Evolutionary conservation across 129 eudicot species (phyloP).

Genomic region (Mikania micrantha): DNA sequence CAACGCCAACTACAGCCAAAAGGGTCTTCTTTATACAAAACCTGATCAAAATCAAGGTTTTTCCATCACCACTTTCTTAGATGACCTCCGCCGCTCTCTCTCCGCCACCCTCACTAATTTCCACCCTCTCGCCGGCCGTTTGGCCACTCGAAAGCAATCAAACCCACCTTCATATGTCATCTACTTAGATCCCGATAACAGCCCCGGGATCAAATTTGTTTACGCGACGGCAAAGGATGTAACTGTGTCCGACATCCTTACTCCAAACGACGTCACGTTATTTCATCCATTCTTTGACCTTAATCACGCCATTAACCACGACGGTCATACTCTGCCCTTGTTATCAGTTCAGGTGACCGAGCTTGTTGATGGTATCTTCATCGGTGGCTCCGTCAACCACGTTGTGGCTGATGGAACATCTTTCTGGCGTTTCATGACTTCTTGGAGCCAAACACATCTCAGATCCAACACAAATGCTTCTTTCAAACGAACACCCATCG

Average conservation of each 20-base stretch:
- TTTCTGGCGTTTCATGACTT: constrained; percentile 46
- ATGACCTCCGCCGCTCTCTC: constrained; percentile 30
- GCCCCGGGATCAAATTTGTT: constrained; percentile 38
- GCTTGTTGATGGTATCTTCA: constrained; percentile 30
- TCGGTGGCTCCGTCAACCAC: constrained; percentile 44
- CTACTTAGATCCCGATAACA: constrained; percentile 13
- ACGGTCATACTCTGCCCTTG: constrained; percentile 36
- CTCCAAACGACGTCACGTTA: constrained; percentile 22
- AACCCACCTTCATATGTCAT: constrained; percentile 13
- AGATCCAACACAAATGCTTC: constrained; percentile 9
- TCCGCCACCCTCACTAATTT: constrained; percentile 28
- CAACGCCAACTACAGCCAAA: constrained; percentile 12
- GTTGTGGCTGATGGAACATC: constrained; percentile 42
- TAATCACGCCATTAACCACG: constrained; percentile 32
- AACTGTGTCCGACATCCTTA: constrained; percentile 25
- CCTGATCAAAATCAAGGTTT: constrained; percentile 7
- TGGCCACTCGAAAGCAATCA: constrained; percentile 20
- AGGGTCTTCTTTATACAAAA: constrained; percentile 24
- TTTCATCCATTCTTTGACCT: constrained; percentile 40
- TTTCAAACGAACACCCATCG: too few relatives aligned
- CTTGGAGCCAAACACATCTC: constrained; percentile 30
- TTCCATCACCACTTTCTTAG: neutral
- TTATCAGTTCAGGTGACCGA: constrained; percentile 31
- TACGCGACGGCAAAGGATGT: constrained; percentile 5
- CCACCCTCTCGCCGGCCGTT: constrained; percentile 33